Evolutionary conservation across 495 filamentous ascomycete species (phyloP).

Genomic region (Bombardia bombarda): DNA sequence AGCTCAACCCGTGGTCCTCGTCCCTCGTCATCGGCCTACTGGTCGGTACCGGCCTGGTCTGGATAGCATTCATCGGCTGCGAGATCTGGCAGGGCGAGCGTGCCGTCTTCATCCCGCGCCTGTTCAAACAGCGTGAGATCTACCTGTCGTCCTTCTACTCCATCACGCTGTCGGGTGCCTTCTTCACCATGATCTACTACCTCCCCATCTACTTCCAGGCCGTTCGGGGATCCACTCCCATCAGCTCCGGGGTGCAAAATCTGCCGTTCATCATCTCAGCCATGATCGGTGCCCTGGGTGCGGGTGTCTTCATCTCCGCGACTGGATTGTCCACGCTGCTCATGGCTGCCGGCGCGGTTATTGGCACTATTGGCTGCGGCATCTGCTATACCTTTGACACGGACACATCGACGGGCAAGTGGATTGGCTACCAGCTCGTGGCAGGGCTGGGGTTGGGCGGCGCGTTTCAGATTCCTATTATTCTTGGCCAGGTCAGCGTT

Average conservation of each 20-base stretch:
- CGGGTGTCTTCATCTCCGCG: slow-evolving; percentile 35
- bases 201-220: slow-evolving; percentile 53
- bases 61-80: slow-evolving; percentile 29
- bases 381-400: slow-evolving; percentile 35
- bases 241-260: slow-evolving; percentile 35
- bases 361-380: slow-evolving; percentile 45
- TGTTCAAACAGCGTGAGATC: slow-evolving; percentile 32
- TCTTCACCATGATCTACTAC: slow-evolving; percentile 40
- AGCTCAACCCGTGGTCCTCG: slow-evolving; percentile 34
- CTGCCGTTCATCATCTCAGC: slow-evolving; percentile 41
- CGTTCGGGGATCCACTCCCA: slow-evolving; percentile 30
- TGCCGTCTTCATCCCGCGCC: slow-evolving; percentile 27
- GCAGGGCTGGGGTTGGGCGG: slow-evolving; percentile 39
- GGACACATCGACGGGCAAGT: slow-evolving; percentile 29
- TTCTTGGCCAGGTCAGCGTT: slow-evolving; percentile 47
- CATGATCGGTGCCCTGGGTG: slow-evolving; percentile 30
- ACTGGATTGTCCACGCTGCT: slow-evolving; percentile 44
- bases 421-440: slow-evolving; percentile 50
- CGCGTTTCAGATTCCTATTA: slow-evolving; percentile 37
- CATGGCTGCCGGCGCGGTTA: slow-evolving; percentile 37
- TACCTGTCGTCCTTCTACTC: slow-evolving; percentile 18
- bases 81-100: slow-evolving; percentile 20
- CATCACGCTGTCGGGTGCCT: slow-evolving; percentile 32
- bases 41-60: slow-evolving; percentile 28
- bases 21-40: slow-evolving; percentile 38